Percentiles rank a stretch among this genome's conserved stretches.
These are phyloP conservation scores for Tetradesmus obliquus DNA, from an alignment of 139 green algal species.

Conservation along the genomic window DNA sequence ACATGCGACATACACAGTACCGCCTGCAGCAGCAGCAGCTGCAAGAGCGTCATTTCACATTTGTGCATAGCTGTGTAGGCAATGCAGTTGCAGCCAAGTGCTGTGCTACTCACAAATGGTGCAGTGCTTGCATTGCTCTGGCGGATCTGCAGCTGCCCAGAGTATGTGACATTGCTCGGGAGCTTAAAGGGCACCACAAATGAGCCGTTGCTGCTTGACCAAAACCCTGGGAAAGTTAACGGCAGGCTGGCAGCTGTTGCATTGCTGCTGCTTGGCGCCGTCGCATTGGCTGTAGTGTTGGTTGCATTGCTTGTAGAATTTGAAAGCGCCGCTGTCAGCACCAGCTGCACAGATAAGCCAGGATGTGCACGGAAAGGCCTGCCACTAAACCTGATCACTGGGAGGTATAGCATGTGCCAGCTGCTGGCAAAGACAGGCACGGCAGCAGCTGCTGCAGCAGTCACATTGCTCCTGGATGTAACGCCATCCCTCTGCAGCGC, in stretches of 20 bases:
- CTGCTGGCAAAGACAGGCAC: neutral
- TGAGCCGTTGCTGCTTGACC: slow-evolving; percentile 18
- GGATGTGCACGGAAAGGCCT: neutral
- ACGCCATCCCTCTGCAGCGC: neutral
- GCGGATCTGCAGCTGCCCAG: neutral
- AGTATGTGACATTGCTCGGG: neutral
- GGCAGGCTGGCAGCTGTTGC: neutral
- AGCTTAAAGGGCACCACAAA: slow-evolving; percentile 32
- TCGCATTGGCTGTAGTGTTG: neutral
- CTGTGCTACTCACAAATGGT: neutral
- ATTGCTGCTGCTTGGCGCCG: neutral
- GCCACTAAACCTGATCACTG: neutral
- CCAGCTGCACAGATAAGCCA: neutral
- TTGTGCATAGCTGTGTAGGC: too few relatives aligned
- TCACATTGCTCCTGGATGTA: neutral
- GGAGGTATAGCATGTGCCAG: slow-evolving; percentile 14
- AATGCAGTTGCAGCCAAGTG: neutral
- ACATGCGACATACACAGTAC: too few relatives aligned
- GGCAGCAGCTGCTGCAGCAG: neutral
- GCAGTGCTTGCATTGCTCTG: neutral
- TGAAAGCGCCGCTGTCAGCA: neutral
- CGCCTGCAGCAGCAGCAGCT: neutral
- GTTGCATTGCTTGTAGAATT: slow-evolving; percentile 1
- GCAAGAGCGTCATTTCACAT: neutral
- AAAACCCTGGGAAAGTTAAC: neutral